Evolutionary conservation across 495 filamentous ascomycete species (phyloP).

Genomic region (Talaromyces liani): DNA sequence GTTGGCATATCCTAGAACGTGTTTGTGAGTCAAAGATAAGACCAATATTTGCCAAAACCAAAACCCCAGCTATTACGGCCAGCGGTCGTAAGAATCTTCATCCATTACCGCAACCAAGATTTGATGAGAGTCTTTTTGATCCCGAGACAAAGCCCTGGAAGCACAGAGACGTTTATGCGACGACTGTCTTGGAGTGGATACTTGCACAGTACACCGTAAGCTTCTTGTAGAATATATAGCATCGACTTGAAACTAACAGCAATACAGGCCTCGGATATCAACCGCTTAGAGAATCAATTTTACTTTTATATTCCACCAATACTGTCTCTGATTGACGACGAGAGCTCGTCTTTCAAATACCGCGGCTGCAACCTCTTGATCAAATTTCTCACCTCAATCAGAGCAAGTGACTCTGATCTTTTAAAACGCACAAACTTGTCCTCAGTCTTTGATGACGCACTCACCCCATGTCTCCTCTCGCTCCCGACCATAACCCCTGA

Average conservation of each 20-base stretch:
- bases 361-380: slow-evolving; percentile 54
- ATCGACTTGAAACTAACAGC: neutral
- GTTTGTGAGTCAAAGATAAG: slow-evolving; percentile 48
- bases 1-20: slow-evolving; percentile 46
- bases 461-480: slow-evolving; percentile 64
- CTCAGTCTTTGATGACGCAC: slow-evolving; percentile 70
- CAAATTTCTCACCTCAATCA: slow-evolving; percentile 53
- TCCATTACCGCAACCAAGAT: slow-evolving; percentile 31
- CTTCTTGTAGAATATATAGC: neutral
- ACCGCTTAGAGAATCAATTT: slow-evolving; percentile 52
- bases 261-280: slow-evolving; percentile 18
- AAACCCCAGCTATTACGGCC: slow-evolving; percentile 52
- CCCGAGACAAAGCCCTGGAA: slow-evolving; percentile 67
- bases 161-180: slow-evolving; percentile 47
- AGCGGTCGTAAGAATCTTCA: slow-evolving; percentile 54
- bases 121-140: slow-evolving; percentile 40
- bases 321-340: slow-evolving; percentile 71
- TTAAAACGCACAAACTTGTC: slow-evolving; percentile 67
- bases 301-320: slow-evolving; percentile 78
- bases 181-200: slow-evolving; percentile 61
- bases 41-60: slow-evolving; percentile 64
- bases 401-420: slow-evolving; percentile 36
- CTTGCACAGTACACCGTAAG: slow-evolving; percentile 38
- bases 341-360: slow-evolving; percentile 44
- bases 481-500: slow-evolving; percentile 76